Conservation (phyloP, 2,329 filamentous ascomycete genomes). For the Paracoccidioides lutzii region DNA sequence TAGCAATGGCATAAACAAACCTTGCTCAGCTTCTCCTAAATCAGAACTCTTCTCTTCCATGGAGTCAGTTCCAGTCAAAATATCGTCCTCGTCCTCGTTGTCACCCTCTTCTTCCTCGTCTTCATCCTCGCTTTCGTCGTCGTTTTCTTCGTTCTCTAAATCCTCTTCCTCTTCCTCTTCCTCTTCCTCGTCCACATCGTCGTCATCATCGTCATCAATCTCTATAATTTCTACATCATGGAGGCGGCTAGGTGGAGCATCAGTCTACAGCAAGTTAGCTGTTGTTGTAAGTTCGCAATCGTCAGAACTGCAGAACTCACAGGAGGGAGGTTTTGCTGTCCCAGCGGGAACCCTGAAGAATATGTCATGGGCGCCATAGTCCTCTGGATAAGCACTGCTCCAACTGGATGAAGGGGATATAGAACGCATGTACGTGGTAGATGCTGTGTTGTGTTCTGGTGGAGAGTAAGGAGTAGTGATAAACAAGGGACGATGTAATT, state of each 20-base stretch:
- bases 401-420: neutral
- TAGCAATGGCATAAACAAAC: slow-evolving; percentile 4
- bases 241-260: slow-evolving; percentile 9
- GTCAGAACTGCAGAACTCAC: slow-evolving; percentile 14
- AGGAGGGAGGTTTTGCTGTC: slow-evolving; percentile 11
- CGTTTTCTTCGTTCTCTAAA: slow-evolving; percentile 10
- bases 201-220: slow-evolving; percentile 26
- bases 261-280: slow-evolving; percentile 5
- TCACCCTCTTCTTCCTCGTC: slow-evolving; percentile 14
- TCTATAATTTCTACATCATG: slow-evolving; percentile 27
- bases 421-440: neutral
- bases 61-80: slow-evolving; percentile 18
- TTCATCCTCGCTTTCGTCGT: slow-evolving; percentile 2
- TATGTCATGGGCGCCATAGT: slow-evolving; percentile 30
- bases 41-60: slow-evolving; percentile 6
- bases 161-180: slow-evolving; percentile 21
- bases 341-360: slow-evolving; percentile 18
- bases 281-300: slow-evolving; percentile 6
- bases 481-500: neutral
- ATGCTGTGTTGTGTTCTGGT: neutral
- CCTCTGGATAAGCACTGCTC: neutral
- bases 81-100: slow-evolving; percentile 17
- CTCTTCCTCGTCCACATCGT: slow-evolving; percentile 13
- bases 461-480: neutral
- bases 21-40: slow-evolving; percentile 5